phyloP scores from a whole-genome alignment of 257 asterid species.

The Ligustrum vulgare region DNA sequence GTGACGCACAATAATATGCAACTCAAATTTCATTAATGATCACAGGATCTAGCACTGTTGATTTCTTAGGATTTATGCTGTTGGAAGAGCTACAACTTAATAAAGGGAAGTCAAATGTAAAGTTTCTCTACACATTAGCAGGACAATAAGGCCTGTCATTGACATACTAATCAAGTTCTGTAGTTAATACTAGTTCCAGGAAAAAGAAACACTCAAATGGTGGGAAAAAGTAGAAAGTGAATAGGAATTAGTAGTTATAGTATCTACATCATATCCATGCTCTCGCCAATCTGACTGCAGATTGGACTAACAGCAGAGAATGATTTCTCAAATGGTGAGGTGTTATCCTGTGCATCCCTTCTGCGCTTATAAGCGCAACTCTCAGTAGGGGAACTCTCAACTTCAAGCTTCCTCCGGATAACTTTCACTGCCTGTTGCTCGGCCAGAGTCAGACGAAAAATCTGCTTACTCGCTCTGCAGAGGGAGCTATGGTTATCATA shows the following conservation, averaged over 20 bases:
- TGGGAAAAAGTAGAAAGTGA: conserved; percentile 22
- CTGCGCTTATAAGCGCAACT: conserved; percentile 82
- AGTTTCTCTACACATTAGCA: conserved; percentile 61
- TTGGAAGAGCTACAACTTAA: conserved; percentile 47
- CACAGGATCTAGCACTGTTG: conserved; percentile 41
- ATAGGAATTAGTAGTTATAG: conserved; percentile 33
- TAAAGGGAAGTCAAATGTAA: conserved; percentile 43
- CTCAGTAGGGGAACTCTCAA: conserved; percentile 62
- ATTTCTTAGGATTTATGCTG: conserved; percentile 46
- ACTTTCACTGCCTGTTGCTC: conserved; percentile 91
- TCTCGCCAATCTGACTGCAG: conserved; percentile 83
- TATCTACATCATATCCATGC: conserved; percentile 87
- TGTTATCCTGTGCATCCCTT: conserved; percentile 74
- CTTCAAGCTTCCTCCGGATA: conserved; percentile 83
- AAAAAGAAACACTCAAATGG: conserved; percentile 32
- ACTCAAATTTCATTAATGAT: conserved; percentile 34
- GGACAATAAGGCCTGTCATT: conserved; percentile 51
- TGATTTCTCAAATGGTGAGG: conserved; percentile 90
- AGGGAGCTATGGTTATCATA: conserved; percentile 90
- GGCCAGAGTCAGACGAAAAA: conserved; percentile 65
- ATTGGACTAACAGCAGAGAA: conserved; percentile 75
- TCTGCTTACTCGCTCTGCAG: conserved; percentile 79
- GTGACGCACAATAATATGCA: conserved; percentile 1
- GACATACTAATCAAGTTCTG: conserved; percentile 42
- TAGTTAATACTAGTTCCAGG: conserved; percentile 37